phyloP scores from a whole-genome alignment of 352 stramenopile species.

The Blastocystis sp. region DNA sequence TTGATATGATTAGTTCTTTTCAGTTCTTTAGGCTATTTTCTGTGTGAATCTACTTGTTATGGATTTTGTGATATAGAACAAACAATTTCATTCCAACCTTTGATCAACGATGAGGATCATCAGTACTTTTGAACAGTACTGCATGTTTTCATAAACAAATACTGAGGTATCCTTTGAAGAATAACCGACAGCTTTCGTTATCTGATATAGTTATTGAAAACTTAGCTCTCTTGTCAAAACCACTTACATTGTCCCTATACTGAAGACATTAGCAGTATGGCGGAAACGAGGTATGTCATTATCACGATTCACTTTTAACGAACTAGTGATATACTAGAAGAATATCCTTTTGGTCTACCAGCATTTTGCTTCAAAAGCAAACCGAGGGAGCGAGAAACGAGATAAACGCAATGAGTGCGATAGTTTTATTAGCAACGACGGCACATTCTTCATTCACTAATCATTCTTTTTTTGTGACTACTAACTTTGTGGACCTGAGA shows the following conservation, averaged over 20 bases:
- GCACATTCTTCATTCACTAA: not conserved
- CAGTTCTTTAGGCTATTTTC: not conserved
- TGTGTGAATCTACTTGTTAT: not conserved
- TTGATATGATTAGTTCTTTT: not conserved
- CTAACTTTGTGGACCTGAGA: not conserved
- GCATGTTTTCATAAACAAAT: not conserved
- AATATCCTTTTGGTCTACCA: constrained; percentile 55
- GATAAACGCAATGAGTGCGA: not conserved
- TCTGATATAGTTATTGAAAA: constrained; percentile 51
- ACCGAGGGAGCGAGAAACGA: constrained; percentile 8
- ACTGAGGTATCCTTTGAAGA: not conserved
- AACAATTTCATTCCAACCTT: not conserved
- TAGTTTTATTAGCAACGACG: not conserved
- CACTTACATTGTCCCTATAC: not conserved
- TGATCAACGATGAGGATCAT: not conserved
- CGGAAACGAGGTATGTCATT: not conserved
- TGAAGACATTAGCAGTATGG: not conserved
- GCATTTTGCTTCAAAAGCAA: constrained; percentile 25
- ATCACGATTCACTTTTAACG: constrained; percentile 17
- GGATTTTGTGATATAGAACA: too few relatives aligned
- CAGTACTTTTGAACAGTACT: not conserved
- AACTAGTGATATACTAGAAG: constrained; percentile 42
- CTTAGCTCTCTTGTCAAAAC: not conserved
- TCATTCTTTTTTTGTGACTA: not conserved
- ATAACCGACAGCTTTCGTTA: constrained; percentile 51